Percentiles rank a stretch among this genome's conserved stretches.
phyloP scores from a whole-genome alignment of 2,329 filamentous ascomycete species.

The Verticillium tricorpus region DNA sequence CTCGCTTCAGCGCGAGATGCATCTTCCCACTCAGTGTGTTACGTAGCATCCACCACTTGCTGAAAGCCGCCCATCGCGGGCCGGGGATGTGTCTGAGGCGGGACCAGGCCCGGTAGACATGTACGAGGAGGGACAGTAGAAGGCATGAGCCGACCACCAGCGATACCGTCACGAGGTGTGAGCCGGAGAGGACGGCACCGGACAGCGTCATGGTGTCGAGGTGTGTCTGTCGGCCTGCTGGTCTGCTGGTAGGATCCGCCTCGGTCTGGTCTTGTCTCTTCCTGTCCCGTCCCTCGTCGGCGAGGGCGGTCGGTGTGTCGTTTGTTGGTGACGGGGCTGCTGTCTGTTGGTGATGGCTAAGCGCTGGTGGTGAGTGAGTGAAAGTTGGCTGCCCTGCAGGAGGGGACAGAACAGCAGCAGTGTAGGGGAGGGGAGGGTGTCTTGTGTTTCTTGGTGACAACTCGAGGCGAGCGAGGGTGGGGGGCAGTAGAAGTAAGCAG shows the following conservation, averaged over 20 bases:
- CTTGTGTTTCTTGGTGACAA: neutral
- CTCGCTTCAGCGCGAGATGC: slow-evolving; percentile 15
- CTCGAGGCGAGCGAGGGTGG: neutral
- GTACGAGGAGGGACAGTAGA: slow-evolving; percentile 6
- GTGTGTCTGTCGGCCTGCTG: neutral
- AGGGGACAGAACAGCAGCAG: neutral
- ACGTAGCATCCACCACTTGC: slow-evolving; percentile 27
- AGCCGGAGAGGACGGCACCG: neutral
- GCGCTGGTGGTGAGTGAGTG: neutral
- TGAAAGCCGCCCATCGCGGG: slow-evolving; percentile 25
- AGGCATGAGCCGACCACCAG: slow-evolving; percentile 3
- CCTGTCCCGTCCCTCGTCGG: neutral
- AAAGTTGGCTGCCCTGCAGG: neutral
- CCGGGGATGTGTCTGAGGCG: slow-evolving; percentile 29
- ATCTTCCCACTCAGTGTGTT: slow-evolving; percentile 16
- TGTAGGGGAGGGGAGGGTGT: neutral
- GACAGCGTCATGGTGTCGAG: slow-evolving; percentile 5
- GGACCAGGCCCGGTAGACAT: slow-evolving; percentile 20
- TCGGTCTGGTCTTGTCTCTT: neutral
- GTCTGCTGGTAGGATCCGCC: neutral
- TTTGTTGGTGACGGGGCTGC: neutral
- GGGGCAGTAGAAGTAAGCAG: neutral
- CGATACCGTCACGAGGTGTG: slow-evolving; percentile 1
- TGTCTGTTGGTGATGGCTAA: neutral
- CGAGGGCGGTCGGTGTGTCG: neutral